Base-by-base conservation (phyloP, 352 stramenopile species). In the Stramenopiles sp. region DNA sequence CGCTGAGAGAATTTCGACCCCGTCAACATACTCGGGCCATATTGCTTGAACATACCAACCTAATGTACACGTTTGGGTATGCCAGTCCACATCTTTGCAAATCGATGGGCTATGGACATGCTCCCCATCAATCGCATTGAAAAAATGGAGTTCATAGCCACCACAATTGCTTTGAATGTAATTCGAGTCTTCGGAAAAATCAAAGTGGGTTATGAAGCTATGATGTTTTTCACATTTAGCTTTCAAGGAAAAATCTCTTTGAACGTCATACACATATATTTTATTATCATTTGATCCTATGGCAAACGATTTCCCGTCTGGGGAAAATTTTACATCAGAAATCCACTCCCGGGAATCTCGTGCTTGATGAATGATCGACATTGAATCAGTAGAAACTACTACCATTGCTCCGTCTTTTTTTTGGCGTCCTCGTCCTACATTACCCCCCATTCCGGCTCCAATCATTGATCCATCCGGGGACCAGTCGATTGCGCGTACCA, bases 261-360 rank as follows among this genome's bases (percentile, higher is more conserved):
- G n/a, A n/a, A 88, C 87, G 37, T 89, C 90, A 82, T 96, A 96
- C 0, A 96, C 80, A 80, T 94, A 96, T 33, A 96, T 88, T 73
- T 83, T 84, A 76, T 87, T 87, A 81, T 96, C 90, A 1, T 83
- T 78, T 2, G 83, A 84, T 0, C 82, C 87, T n/a, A 96, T 87
- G 0, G 88, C 92, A 31, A 97, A 80, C n/a, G 87, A 92, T 63
- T 84, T 89, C 74, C 88, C 78, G 75, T 94, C 87, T 0, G 88
- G 89, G 1, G 87, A 92, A 73, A 92, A 96, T 34, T 88, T 88
- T 73, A 92, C 73, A 68, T 87, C 85, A 1, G 82, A 71, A 30
- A 94, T 83, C 74, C 82, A 89, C 73, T 93, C 81, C 49, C 89
- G 87, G 63, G 82, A 84, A 77, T 96, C 90, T 4, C 90, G 82